A percentile compares a stretch with the other conserved stretches of the same genome.
These are phyloP conservation scores for Trypanosoma congolense DNA, from an alignment of 208 protist species.

Conservation along the genomic window DNA sequence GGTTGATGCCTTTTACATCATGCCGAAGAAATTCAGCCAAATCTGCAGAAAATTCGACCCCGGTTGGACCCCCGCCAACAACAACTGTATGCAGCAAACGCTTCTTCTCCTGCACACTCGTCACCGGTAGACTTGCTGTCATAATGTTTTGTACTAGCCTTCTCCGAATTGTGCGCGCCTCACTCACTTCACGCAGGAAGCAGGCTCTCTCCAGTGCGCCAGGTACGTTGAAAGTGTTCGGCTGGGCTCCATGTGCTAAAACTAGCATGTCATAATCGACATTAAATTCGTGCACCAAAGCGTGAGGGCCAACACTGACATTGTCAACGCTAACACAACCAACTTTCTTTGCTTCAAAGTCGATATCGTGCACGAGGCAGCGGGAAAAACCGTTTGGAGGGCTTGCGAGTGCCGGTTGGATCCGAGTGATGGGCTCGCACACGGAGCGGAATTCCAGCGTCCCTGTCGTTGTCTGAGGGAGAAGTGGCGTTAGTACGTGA, in stretches of 20 bases:
- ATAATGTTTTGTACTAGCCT: conserved; percentile 91
- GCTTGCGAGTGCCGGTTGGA: conserved; percentile 78
- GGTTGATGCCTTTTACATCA: conserved; percentile 76
- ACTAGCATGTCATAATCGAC: conserved; percentile 91
- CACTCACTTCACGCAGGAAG: conserved; percentile 88
- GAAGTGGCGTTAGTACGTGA: conserved; percentile 94
- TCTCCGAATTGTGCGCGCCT: conserved; percentile 85
- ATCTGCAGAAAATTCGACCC: conserved; percentile 85
- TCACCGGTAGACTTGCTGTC: conserved; percentile 81
- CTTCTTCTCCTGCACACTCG: conserved; percentile 63
- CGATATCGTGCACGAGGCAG: conserved; percentile 71
- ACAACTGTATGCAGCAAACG: conserved; percentile 86
- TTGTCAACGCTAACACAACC: conserved; percentile 74
- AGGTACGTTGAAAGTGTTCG: conserved; percentile 91
- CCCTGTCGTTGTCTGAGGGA: conserved; percentile 88
- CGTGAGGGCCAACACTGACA: conserved; percentile 51
- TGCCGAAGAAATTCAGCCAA: conserved; percentile 87
- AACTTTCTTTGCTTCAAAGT: conserved; percentile 69
- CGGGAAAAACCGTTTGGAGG: conserved; percentile 73
- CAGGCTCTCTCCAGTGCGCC: conserved; percentile 87
- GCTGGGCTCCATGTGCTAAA: conserved; percentile 79
- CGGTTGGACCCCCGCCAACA: conserved; percentile 88
- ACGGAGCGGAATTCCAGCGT: conserved; percentile 89
- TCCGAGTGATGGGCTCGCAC: conserved; percentile 82
- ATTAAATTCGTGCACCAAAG: conserved; percentile 69